Evolutionary conservation across 2,329 filamentous ascomycete species (phyloP), one percentile per base, ranked within the genome.

Genomic region (Aspergillus novoparasiticus): DNA sequence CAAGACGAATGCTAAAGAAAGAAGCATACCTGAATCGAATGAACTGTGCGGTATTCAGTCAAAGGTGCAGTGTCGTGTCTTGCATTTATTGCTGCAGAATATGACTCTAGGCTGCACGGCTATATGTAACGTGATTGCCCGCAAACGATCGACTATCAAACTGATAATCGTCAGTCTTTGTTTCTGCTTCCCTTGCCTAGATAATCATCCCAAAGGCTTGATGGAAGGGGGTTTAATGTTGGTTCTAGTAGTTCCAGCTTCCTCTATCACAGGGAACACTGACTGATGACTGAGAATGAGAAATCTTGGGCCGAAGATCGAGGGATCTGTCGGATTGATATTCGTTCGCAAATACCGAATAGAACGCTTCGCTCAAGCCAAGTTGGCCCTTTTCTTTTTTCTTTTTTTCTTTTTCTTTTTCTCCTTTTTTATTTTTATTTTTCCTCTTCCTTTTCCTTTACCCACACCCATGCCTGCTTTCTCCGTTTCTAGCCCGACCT

Each of bases 321-420:
- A 68, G 69, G 68, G 66, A 66, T 41, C 41, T 60, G 64, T 36
- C 58, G 58, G 65, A 62, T 67, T 69, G 69, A 71, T 73, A 73
- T 71, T 64, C 66, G 63, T 70, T 72, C 68, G 61, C 59, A 62
- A 54, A 59, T 64, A 62, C 60, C 63, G 57, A 58, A 64, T 64
- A 58, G 56, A 66, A 62, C 59, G 61, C 63, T 61, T 63, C 59
- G 48, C 61, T 64, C 60, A 66, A 67, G 63, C 59, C 64, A 66
- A 64, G 59, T 59, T 67, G 60, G 21, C 3, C 51, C 28, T 43
- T 51, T 51, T 46, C 41, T 58, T 41, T 58, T 57, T n/a, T 57
- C 34, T 26, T 61, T 57, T 53, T 39, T 32, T 10, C 21, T 53
- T 59, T 19, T 10, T 26, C n/a, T 14, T 50, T 30, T 50, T n/a